Evolutionary conservation across 2,329 filamentous ascomycete genomes (phyloP), one percentile per base, ranked within the genome.

Genomic region (Monilinia aucupariae): DNA sequence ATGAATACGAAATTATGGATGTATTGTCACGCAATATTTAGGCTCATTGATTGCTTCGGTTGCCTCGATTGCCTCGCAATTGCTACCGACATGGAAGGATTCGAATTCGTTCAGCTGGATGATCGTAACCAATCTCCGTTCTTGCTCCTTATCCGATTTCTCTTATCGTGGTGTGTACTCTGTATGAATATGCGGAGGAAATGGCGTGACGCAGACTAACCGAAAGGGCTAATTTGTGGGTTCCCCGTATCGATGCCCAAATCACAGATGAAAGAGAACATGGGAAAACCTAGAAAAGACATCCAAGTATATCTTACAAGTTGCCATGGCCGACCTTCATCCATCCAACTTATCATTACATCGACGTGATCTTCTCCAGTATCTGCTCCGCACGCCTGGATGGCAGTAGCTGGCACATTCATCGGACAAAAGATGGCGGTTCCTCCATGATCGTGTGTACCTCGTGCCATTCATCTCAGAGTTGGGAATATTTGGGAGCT

Each of bases 21-120:
- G 47, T 47, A 12, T 7, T 58, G 54, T 58, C 54, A 58, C 54
- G 54, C 54, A 58, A 58, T 58, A 7, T 34, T 56, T 34, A 20
- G 34, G 27, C 27, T 47, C 41, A 2, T 47, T 34, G 15, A 17
- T 30, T 30, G 27, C 27, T 30, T 30, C 27, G n/a, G n/a, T 47
- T 47, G 53, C 53, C n/a, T 48, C 22, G 45, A 48, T 25, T 48
- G 25, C n/a, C 45, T 48, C 22, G 6, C 39, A 56, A 56, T 56
- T 41, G 9, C 41, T 22, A 22, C n/a, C 8, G 9, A 47, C 22
- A 47, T 25, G 13, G 30, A 6, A 58, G 39, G 39, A 12, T 47
- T 20, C 8, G 32, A 30, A 34, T 58, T 56, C n/a, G 30, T 56
- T 34, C 1, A 32, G 6, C 7, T 5, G 13, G 30, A 47, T 12